Base-by-base conservation (phyloP, 1,284 basidiomycete species). In the Heterobasidion irregulare region DNA sequence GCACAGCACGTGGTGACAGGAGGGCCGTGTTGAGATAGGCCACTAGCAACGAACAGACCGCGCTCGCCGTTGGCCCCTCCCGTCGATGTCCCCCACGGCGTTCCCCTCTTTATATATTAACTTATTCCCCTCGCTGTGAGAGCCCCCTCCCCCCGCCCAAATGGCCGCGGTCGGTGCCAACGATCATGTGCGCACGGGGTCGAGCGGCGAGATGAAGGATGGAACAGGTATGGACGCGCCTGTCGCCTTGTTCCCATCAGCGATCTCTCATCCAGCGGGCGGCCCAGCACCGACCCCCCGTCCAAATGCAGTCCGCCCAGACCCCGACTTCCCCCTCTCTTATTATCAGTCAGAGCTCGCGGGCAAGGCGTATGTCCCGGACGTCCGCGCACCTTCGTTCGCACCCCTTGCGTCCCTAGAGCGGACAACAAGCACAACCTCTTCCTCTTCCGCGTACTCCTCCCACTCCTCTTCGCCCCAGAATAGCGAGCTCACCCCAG, bases 291-390 rank as follows among this genome's bases (percentile, higher is more conserved):
- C 52, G 8, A n/a, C 34, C 6, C 46, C 50, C 16, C 61, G 58
- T 26, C 58, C 58, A 33, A 55, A 36, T 15, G 26, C 46, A 8
- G 26, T 53, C 10, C 58, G 59, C 15, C 57, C 56, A 19, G 70
- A 73, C 54, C 65, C 68, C 12, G 66, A 69, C 48, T 61, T 58
- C 53, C 71, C 71, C 57, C 56, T 74, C 53, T 70, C 72, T 15
- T 74, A 72, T 57, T 69, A 72, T 61, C 66, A 67, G 46, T 67
- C 69, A 18, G 61, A 62, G 53, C 61, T 65, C 51, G 62, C 64
- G 3, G 61, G 62, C 15, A 59, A 59, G 46, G 43, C 53, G 7
- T 63, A 54, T 77, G n/a, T 36, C 16, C 57, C 56, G 15, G 47
- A 54, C n/a, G 38, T 7, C 38, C 38, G n/a, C 10, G 38, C 12